Evolutionary conservation across 2,329 filamentous ascomycete species (phyloP).

Genomic region (Beauveria bassiana): DNA sequence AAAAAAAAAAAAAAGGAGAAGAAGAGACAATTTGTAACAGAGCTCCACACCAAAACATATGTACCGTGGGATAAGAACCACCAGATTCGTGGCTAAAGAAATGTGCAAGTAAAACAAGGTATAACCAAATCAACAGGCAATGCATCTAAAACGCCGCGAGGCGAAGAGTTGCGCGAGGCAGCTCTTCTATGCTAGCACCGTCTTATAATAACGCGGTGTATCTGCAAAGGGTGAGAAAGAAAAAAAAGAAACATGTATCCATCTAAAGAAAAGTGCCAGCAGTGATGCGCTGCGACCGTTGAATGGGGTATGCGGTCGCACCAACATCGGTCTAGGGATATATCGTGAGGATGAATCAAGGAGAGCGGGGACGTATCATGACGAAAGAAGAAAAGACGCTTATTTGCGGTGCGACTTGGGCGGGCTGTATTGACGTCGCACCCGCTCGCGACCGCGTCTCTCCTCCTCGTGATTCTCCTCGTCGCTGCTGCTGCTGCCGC

Average conservation of each 20-base stretch:
- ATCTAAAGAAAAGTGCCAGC: neutral
- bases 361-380: neutral
- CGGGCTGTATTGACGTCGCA: slow-evolving; percentile 23
- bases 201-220: neutral
- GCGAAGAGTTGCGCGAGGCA: neutral
- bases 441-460: slow-evolving; percentile 31
- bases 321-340: neutral
- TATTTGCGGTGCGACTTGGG: slow-evolving; percentile 26
- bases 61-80: too few species aligned
- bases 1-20: too few species aligned
- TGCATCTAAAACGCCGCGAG: slow-evolving; percentile 9
- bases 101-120: neutral
- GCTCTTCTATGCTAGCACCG: slow-evolving; percentile 5
- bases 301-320: neutral
- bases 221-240: neutral
- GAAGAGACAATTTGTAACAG: too few species aligned
- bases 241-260: neutral
- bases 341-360: neutral
- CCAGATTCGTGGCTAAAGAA: neutral
- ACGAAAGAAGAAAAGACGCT: neutral
- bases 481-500: slow-evolving; percentile 22
- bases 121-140: neutral
- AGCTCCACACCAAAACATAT: too few species aligned
- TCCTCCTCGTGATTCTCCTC: slow-evolving; percentile 19
- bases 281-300: neutral